phyloP scores from a whole-genome alignment of 2,329 filamentous ascomycete genomes.

The Exophiala xenobiotica region DNA sequence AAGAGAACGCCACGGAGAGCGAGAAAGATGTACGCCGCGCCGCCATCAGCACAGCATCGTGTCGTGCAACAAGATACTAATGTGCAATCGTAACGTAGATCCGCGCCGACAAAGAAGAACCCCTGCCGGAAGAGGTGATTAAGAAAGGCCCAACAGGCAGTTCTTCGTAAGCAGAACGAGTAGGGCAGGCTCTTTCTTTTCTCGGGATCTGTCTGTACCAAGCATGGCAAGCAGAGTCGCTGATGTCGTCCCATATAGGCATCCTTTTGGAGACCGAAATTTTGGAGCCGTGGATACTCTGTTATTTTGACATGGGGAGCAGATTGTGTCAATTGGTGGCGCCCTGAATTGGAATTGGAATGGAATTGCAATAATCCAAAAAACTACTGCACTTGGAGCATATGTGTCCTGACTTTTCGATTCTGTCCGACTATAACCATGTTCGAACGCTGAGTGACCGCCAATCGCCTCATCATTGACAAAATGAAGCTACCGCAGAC shows the following conservation, averaged over 20 bases:
- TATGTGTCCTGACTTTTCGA: too few relatives aligned
- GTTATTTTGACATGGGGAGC: background rate
- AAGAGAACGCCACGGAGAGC: slow-evolving; percentile 22
- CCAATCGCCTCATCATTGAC: too few relatives aligned
- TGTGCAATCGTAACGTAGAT: background rate
- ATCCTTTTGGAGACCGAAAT: background rate
- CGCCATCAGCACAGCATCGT: too few relatives aligned
- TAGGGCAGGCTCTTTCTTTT: background rate
- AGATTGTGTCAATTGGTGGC: background rate
- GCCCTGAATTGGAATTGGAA: background rate
- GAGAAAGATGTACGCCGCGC: slow-evolving; percentile 22
- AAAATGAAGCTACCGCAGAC: too few relatives aligned
- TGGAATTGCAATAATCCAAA: too few relatives aligned
- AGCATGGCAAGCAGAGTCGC: background rate
- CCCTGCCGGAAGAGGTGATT: background rate
- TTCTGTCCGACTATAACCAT: too few relatives aligned
- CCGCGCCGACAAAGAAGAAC: background rate
- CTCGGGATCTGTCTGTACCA: background rate
- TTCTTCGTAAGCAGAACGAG: too few relatives aligned
- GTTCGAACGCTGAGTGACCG: too few relatives aligned
- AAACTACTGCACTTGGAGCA: too few relatives aligned
- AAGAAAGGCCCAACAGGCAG: background rate
- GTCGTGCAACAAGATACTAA: too few relatives aligned
- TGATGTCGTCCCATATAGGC: background rate
- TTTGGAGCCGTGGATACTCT: background rate